Conservation (phyloP, 495 filamentous ascomycete species). For the Xylaria acuta region DNA sequence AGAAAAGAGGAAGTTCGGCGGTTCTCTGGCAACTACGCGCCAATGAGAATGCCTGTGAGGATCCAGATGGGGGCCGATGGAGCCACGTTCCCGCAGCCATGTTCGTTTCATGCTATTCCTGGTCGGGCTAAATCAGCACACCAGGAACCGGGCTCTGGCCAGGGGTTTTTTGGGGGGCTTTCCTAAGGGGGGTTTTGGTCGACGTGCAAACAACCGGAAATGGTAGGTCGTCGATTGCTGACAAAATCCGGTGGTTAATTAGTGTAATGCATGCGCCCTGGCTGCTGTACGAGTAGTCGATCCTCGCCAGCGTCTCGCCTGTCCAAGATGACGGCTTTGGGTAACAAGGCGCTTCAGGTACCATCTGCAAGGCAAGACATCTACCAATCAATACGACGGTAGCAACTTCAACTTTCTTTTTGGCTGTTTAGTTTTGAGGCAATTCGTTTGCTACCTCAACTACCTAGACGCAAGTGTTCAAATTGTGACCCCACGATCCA, state of each 20-base stretch:
- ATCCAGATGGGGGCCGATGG: slow-evolving; percentile 10
- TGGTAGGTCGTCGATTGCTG: slow-evolving; percentile 19
- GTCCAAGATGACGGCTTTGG: neutral
- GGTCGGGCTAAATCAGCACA: slow-evolving; percentile 14
- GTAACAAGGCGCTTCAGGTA: slow-evolving; percentile 9
- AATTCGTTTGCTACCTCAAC: neutral
- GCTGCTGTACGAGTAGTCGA: slow-evolving; percentile 1
- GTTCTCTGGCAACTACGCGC: slow-evolving; percentile 28
- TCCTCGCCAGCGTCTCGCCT: slow-evolving; percentile 21
- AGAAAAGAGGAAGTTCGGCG: slow-evolving; percentile 38
- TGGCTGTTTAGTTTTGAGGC: neutral
- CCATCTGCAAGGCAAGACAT: neutral
- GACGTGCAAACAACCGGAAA: neutral
- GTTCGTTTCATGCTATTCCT: slow-evolving; percentile 22
- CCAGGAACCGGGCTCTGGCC: neutral
- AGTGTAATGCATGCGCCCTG: slow-evolving; percentile 12
- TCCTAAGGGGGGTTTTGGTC: slow-evolving; percentile 2
- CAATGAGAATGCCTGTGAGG: slow-evolving; percentile 30
- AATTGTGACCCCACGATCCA: neutral
- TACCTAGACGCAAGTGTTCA: neutral
- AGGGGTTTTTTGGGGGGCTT: neutral
- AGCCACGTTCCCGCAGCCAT: slow-evolving; percentile 13
- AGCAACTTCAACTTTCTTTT: neutral
- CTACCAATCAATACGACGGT: slow-evolving; percentile 2
- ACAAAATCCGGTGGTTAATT: neutral